Evolutionary conservation across 2,329 filamentous ascomycete genomes (phyloP).

Genomic region (Hypoxylon sp.): DNA sequence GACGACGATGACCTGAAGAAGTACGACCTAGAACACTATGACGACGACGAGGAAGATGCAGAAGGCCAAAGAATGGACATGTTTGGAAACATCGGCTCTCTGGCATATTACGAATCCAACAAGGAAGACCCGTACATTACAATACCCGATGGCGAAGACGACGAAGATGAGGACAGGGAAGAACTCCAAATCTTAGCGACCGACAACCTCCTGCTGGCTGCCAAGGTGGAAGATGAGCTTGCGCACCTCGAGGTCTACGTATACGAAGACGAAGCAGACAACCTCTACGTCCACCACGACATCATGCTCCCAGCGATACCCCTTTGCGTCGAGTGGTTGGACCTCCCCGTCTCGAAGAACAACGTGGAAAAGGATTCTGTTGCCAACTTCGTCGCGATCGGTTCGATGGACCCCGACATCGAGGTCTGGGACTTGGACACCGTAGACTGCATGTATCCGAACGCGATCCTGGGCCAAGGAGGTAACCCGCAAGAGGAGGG

Average conservation of each 20-base stretch:
- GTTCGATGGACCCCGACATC: constrained; percentile 98
- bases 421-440: constrained; percentile 98
- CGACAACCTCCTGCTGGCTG: constrained; percentile 90
- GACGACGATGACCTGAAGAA: constrained; percentile 92
- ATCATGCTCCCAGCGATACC: constrained; percentile 99
- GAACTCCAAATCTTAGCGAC: constrained; percentile 92
- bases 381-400: constrained; percentile 93
- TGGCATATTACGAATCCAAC: constrained; percentile 93
- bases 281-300: constrained; percentile 98
- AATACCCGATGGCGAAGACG: constrained; percentile 72
- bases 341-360: constrained; percentile 83
- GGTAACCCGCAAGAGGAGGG: constrained; percentile 60
- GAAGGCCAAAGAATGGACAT: constrained; percentile 82
- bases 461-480: constrained; percentile 88
- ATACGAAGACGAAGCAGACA: constrained; percentile 94
- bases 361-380: constrained; percentile 67
- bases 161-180: constrained; percentile 89
- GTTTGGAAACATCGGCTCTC: constrained; percentile 93
- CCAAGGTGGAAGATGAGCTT: constrained; percentile 95
- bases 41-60: constrained; percentile 77
- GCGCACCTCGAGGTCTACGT: constrained; percentile 97
- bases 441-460: constrained; percentile 97
- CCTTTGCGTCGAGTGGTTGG: constrained; percentile 93
- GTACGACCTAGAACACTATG: constrained; percentile 96
- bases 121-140: constrained; percentile 98